Evolutionary conservation across 148 eudicot species (phyloP).

Genomic region (Rheum nobile): DNA sequence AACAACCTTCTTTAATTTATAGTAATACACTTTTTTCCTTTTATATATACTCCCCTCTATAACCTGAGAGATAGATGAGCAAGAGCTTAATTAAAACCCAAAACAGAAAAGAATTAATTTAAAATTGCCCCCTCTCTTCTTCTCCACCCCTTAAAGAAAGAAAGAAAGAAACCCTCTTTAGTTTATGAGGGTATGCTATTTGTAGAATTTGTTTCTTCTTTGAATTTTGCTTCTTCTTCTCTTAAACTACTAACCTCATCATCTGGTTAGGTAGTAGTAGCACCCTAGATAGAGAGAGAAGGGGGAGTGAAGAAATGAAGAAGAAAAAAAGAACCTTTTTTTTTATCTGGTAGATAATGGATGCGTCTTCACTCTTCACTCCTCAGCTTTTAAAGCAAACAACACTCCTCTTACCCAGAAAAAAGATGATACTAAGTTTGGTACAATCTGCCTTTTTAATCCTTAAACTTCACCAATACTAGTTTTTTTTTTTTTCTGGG

Average conservation of each 20-base stretch:
- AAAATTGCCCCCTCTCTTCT: too few relatives aligned
- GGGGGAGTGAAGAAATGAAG: constrained; percentile 6
- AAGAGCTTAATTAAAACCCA: neutral
- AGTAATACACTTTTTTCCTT: neutral
- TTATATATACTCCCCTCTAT: constrained; percentile 1
- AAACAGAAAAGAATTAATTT: neutral
- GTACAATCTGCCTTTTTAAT: neutral
- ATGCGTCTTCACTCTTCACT: neutral
- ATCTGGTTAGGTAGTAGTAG: constrained; percentile 11
- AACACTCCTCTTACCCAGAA: neutral
- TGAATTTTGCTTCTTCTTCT: constrained; percentile 8
- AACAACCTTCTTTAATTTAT: neutral
- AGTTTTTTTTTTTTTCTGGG: neutral
- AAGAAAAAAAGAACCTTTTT: neutral
- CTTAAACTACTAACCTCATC: neutral
- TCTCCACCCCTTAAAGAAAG: neutral
- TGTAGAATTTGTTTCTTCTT: constrained; percentile 20
- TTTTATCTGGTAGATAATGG: constrained; percentile 4
- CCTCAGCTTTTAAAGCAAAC: neutral
- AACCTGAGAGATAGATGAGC: neutral
- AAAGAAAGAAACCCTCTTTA: neutral
- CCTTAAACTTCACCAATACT: neutral
- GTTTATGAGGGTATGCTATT: constrained; percentile 13
- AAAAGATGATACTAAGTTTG: neutral
- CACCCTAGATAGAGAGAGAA: constrained; percentile 18